A percentile compares a stretch with the other conserved stretches of the same genome.
phyloP scores from a whole-genome alignment of 345 rosid genomes.

The Gynandropsis gynandra region DNA sequence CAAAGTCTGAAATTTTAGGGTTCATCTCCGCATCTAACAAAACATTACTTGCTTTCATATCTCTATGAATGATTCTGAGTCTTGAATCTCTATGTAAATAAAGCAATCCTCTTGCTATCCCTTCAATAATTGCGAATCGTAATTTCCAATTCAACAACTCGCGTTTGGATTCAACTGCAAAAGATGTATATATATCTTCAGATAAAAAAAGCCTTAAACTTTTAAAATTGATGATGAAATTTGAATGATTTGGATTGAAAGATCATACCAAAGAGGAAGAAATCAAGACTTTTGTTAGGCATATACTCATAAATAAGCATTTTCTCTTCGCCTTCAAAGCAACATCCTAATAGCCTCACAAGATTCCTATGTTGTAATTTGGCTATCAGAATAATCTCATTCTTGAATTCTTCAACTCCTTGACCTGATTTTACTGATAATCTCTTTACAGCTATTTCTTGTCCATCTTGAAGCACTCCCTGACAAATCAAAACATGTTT shows the following conservation, averaged over 20 bases:
- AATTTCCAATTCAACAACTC: conserved; percentile 41
- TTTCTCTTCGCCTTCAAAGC: conserved; percentile 56
- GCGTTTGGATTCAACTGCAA: conserved; percentile 41
- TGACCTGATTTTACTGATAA: conserved; percentile 47
- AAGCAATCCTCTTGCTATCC: conserved; percentile 71
- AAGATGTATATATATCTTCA: neutral
- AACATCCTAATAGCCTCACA: conserved; percentile 59
- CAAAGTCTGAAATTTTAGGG: conserved; percentile 72
- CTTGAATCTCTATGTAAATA: conserved; percentile 70
- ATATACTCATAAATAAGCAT: conserved; percentile 59
- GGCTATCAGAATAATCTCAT: conserved; percentile 46
- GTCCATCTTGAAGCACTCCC: conserved; percentile 61
- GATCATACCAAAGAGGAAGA: conserved; percentile 46
- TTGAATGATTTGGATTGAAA: too few relatives aligned
- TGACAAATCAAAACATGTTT: conserved; percentile 13
- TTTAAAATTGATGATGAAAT: too few relatives aligned
- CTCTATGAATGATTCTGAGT: conserved; percentile 65
- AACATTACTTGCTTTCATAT: conserved; percentile 60
- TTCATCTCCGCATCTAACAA: conserved; percentile 66
- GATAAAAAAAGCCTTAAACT: too few relatives aligned
- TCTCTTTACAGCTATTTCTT: conserved; percentile 62
- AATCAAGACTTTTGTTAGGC: conserved; percentile 67
- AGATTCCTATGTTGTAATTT: conserved; percentile 67
- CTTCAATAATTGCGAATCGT: conserved; percentile 52
- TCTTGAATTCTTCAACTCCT: conserved; percentile 59